These are phyloP conservation scores for Helotiales sp. DNA, from an alignment of 2,329 filamentous ascomycete species.

Conservation along the genomic window DNA sequence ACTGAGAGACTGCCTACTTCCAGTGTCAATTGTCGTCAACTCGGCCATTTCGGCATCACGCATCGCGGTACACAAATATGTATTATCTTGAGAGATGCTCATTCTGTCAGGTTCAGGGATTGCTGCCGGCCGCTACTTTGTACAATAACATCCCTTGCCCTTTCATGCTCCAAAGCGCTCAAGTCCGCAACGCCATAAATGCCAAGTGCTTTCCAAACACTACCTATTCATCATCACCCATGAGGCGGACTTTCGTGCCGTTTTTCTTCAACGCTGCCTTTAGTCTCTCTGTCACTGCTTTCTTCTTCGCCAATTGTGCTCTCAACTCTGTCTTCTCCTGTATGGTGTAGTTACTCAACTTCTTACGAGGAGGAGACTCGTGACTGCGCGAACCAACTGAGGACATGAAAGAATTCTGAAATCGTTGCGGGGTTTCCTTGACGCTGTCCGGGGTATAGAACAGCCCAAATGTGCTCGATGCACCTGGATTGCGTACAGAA, in stretches of 20 bases:
- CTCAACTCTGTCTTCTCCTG: conserved; percentile 63
- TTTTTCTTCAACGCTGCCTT: conserved; percentile 41
- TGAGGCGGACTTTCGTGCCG: conserved; percentile 38
- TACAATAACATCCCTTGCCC: background rate
- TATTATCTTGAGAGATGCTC: background rate
- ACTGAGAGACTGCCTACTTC: no score
- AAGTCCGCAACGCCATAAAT: conserved; percentile 14
- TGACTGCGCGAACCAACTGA: conserved; percentile 33
- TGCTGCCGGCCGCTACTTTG: background rate
- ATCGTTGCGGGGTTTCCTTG: conserved; percentile 32
- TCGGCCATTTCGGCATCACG: background rate
- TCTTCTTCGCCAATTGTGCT: conserved; percentile 57
- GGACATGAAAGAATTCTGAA: conserved; percentile 40
- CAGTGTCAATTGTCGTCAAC: background rate
- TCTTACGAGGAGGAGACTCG: conserved; percentile 55
- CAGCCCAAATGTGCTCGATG: conserved; percentile 37
- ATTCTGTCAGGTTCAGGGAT: background rate
- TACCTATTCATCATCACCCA: conserved; percentile 38
- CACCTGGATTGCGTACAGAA: conserved; percentile 32
- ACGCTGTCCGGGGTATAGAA: conserved; percentile 42
- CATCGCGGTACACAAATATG: background rate
- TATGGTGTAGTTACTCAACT: conserved; percentile 63
- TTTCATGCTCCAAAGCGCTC: conserved; percentile 12
- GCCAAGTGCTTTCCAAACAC: conserved; percentile 1
- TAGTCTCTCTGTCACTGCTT: conserved; percentile 58